Evolutionary conservation across 1,139 yeast genomes (phyloP).

Genomic region (Scheffersomyces stambukii): DNA sequence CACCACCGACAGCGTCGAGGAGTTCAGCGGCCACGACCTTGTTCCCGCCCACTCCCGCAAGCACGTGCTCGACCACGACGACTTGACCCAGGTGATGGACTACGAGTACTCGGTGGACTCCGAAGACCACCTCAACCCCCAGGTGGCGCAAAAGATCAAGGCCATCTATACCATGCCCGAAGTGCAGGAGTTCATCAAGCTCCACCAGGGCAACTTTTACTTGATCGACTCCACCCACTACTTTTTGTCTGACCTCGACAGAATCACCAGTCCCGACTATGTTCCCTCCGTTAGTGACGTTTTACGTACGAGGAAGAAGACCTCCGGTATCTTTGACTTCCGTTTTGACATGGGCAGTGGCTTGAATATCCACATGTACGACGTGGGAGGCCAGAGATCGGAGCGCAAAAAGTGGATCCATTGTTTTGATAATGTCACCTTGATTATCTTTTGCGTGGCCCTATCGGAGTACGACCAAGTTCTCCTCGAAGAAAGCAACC

Average conservation of each 20-base stretch:
- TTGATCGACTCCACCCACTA: conserved; percentile 85
- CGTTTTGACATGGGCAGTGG: conserved; percentile 71
- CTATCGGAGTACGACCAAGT: conserved; percentile 88
- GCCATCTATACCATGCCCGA: conserved; percentile 53
- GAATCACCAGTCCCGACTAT: conserved; percentile 60
- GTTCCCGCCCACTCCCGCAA: conserved; percentile 14
- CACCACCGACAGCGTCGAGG: conserved; percentile 5
- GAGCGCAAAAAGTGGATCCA: conserved; percentile 96
- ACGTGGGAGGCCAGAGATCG: conserved; percentile 92
- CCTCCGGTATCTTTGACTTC: conserved; percentile 88
- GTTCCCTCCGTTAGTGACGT: conserved; percentile 75
- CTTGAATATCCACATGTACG: conserved; percentile 76
- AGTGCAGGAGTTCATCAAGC: conserved; percentile 53
- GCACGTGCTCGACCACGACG: conserved; percentile 30
- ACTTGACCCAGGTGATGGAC: conserved; percentile 44
- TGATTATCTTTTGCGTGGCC: conserved; percentile 87
- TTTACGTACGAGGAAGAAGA: conserved; percentile 82
- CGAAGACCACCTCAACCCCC: conserved; percentile 40
- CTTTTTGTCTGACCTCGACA: conserved; percentile 62
- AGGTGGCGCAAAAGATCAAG: conserved; percentile 42
- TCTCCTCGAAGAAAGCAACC: conserved; percentile 70
- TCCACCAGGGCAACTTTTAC: conserved; percentile 71
- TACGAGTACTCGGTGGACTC: conserved; percentile 50
- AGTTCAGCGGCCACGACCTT: conserved; percentile 10
- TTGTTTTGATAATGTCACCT: conserved; percentile 88